Percentiles rank a stretch among this genome's conserved stretches.
phyloP scores from a whole-genome alignment of 495 filamentous ascomycete species.

The Apiosordaria backusii region DNA sequence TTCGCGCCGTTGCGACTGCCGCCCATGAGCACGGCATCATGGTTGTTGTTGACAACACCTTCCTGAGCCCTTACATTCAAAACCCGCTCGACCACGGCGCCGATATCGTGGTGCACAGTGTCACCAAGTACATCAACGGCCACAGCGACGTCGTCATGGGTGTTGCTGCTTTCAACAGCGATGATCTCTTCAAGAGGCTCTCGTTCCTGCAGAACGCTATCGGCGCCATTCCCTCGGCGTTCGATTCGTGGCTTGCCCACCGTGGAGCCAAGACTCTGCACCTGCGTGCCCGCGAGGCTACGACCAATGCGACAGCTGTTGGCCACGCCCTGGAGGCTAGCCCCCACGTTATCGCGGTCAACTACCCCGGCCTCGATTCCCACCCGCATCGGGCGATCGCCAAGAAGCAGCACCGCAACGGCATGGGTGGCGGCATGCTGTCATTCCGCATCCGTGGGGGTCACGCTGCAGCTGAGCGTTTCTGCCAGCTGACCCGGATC shows the following conservation, averaged over 20 bases:
- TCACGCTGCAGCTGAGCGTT: constrained; percentile 77
- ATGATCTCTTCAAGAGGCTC: constrained; percentile 69
- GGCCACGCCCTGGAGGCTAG: constrained; percentile 73
- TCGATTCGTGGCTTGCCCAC: constrained; percentile 99
- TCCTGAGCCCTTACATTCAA: constrained; percentile 92
- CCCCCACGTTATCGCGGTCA: constrained; percentile 78
- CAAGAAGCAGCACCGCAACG: constrained; percentile 84
- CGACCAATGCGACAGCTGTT: constrained; percentile 73
- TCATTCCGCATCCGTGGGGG: constrained; percentile 93
- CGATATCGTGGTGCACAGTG: constrained; percentile 96
- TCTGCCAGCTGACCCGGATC: constrained; percentile 84
- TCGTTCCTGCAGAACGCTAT: constrained; percentile 96
- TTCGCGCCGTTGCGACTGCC: constrained; percentile 71
- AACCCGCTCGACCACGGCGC: constrained; percentile 94
- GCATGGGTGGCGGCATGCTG: constrained; percentile 96
- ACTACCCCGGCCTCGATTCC: constrained; percentile 88
- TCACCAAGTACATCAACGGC: constrained; percentile 99
- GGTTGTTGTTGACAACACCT: constrained; percentile 98
- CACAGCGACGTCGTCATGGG: constrained; percentile 99
- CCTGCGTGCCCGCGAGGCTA: constrained; percentile 81
- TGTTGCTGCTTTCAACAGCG: constrained; percentile 89
- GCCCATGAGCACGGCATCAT: constrained; percentile 86
- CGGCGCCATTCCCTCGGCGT: constrained; percentile 87
- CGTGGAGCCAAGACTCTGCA: constrained; percentile 96
- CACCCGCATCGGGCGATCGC: constrained; percentile 85